Percentiles rank a stretch among this genome's conserved stretches.
Conservation (phyloP, 176 grass and related monocot genomes). For the Carex cristatella region DNA sequence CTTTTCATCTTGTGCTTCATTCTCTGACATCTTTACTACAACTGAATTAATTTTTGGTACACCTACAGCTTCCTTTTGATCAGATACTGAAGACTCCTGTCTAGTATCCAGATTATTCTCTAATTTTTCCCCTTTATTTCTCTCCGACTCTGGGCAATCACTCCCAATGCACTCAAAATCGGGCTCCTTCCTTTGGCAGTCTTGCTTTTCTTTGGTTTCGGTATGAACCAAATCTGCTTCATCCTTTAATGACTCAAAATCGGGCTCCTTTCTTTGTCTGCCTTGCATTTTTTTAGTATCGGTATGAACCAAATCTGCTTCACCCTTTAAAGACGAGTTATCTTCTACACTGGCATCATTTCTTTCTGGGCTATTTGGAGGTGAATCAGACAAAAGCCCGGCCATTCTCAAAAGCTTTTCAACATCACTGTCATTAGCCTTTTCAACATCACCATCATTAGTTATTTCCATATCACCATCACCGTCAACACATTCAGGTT, state of each 20-base stretch:
- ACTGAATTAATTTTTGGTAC: conserved; percentile 23
- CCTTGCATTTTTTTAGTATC: background rate
- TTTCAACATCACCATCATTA: background rate
- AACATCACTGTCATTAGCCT: conserved; percentile 32
- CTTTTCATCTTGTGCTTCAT: background rate
- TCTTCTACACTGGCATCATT: conserved; percentile 25
- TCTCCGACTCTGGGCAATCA: background rate
- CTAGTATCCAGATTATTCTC: conserved; percentile 1
- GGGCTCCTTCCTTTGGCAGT: conserved; percentile 8
- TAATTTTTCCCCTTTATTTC: conserved; percentile 23
- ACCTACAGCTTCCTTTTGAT: conserved; percentile 12
- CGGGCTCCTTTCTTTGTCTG: background rate
- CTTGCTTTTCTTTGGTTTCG: background rate
- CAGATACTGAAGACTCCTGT: background rate
- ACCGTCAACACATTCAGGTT: conserved; percentile 28
- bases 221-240: background rate
- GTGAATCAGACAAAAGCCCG: conserved; percentile 76
- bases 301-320: background rate
- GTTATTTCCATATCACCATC: conserved; percentile 20
- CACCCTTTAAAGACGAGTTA: conserved; percentile 18
- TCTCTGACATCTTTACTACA: conserved; percentile 17
- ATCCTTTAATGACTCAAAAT: background rate
- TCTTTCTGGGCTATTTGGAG: conserved; percentile 66
- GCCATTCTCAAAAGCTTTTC: conserved; percentile 70
- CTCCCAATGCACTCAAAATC: background rate